These are phyloP conservation scores for Hypoxylon sp. DNA, from an alignment of 2,329 filamentous ascomycete species.

Conservation along the genomic window DNA sequence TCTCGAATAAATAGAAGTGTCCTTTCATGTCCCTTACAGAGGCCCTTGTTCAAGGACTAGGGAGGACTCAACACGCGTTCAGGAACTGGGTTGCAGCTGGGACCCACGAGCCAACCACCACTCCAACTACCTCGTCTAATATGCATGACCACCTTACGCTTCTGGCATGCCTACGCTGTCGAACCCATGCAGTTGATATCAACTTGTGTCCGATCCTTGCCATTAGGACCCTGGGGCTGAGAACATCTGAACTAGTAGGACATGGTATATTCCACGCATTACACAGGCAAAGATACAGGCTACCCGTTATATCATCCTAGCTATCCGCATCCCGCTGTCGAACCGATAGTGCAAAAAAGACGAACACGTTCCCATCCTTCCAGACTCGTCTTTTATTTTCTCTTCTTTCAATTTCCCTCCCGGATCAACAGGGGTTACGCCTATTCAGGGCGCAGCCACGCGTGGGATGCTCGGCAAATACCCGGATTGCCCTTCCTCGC, in stretches of 20 bases:
- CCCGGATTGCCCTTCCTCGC: conserved; percentile 46
- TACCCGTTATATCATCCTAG: conserved; percentile 29
- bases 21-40: conserved; percentile 17
- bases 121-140: conserved; percentile 8
- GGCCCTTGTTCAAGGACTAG: conserved; percentile 7
- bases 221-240: conserved; percentile 21
- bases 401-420: conserved; percentile 35
- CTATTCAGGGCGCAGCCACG: conserved; percentile 40
- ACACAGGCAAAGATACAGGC: conserved; percentile 1
- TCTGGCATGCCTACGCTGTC: conserved; percentile 36
- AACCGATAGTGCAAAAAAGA: conserved; percentile 14
- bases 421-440: conserved; percentile 44
- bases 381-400: conserved; percentile 25
- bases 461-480: conserved; percentile 48
- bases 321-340: conserved; percentile 23
- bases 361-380: conserved; percentile 20
- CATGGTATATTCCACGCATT: background rate
- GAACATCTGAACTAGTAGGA: background rate
- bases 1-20: conserved; percentile 29
- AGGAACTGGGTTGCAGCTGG: conserved; percentile 37
- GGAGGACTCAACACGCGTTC: conserved; percentile 26
- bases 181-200: conserved; percentile 38
- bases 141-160: conserved; percentile 43
- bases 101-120: conserved; percentile 27
- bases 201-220: conserved; percentile 26